These are phyloP conservation scores for Phyllosticta paracitricarpa DNA, from an alignment of 2,329 filamentous ascomycete genomes.

Conservation along the genomic window DNA sequence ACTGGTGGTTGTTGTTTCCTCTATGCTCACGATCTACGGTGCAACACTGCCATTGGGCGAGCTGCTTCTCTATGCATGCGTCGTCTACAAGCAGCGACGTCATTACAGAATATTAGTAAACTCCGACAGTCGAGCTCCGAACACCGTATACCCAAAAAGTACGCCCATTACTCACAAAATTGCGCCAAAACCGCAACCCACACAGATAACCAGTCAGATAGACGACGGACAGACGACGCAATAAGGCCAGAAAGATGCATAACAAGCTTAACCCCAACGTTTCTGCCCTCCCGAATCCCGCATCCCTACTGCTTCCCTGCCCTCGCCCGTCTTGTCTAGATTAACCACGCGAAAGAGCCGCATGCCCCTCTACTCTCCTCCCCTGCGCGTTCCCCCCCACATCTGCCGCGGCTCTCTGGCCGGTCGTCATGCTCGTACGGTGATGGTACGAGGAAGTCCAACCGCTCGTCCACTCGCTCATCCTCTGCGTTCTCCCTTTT, in stretches of 20 bases:
- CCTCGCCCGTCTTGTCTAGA: neutral
- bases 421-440: neutral
- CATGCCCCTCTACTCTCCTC: neutral
- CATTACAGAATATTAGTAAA: too few species aligned
- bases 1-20: too few species aligned
- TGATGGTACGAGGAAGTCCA: neutral
- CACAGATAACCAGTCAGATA: neutral
- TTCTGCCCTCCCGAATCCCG: neutral
- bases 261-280: neutral
- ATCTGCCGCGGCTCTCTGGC: neutral
- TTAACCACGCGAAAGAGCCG: neutral
- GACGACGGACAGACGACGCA: neutral
- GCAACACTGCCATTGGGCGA: too few species aligned
- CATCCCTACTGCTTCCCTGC: neutral
- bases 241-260: neutral
- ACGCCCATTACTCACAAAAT: too few species aligned
- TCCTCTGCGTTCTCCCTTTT: neutral
- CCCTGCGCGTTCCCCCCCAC: neutral
- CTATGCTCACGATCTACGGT: too few species aligned
- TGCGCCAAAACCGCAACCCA: too few species aligned
- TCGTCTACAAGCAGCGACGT: too few species aligned
- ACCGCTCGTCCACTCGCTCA: too few species aligned
- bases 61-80: too few species aligned
- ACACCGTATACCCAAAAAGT: too few species aligned
- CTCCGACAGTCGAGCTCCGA: too few species aligned